These are phyloP conservation scores for Gryganskiella cystojenkinii DNA, from an alignment of 192 early-diverging fungal species.

Conservation along the genomic window DNA sequence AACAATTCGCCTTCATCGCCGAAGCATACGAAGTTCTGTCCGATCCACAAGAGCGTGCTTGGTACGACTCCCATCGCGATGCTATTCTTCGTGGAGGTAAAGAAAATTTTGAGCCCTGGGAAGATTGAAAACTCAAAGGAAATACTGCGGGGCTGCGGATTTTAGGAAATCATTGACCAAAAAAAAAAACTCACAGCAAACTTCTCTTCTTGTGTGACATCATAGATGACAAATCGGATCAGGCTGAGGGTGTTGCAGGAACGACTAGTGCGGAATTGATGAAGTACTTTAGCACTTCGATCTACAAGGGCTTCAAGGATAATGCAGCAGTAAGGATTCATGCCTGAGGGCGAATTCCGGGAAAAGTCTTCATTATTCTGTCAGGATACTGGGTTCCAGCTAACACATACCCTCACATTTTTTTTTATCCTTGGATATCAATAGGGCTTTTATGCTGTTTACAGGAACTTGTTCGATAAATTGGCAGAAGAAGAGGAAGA, in stretches of 20 bases:
- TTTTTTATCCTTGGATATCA: background rate
- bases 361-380: too few species aligned
- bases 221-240: conserved; percentile 62
- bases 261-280: conserved; percentile 77
- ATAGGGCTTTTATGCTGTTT: conserved; percentile 86
- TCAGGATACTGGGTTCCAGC: background rate
- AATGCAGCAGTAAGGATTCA: conserved; percentile 56
- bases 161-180: too few species aligned
- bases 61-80: conserved; percentile 94
- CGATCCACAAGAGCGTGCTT: conserved; percentile 94
- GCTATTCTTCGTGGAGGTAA: conserved; percentile 88
- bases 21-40: conserved; percentile 94
- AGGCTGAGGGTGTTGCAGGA: conserved; percentile 62
- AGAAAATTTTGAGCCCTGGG: background rate
- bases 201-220: background rate
- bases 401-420: conserved; percentile 1
- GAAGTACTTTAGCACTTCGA: conserved; percentile 80
- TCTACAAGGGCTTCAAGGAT: conserved; percentile 80
- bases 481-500: conserved; percentile 86
- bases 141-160: background rate
- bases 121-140: background rate
- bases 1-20: conserved; percentile 89
- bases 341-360: too few species aligned
- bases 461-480: conserved; percentile 78
- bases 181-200: background rate